Evolutionary conservation across 495 filamentous ascomycete genomes (phyloP).

Genomic region (Ramalina intermedia): DNA sequence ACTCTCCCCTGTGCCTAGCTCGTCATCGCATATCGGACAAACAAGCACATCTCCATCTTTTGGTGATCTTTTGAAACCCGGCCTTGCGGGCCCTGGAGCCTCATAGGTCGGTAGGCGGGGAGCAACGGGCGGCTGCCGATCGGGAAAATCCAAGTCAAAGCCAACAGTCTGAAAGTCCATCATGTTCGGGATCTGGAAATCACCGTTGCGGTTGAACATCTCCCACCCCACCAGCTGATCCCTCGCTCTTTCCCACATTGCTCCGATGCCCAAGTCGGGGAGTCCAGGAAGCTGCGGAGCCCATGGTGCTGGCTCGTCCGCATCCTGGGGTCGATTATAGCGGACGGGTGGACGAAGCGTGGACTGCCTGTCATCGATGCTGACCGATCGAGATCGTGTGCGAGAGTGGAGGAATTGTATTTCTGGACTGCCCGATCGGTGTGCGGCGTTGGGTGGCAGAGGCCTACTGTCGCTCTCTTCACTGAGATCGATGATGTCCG

Average conservation of each 20-base stretch:
- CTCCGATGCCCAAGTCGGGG: neutral
- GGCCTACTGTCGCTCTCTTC: conserved; percentile 7
- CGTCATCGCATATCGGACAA: conserved; percentile 58
- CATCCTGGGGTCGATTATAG: no score
- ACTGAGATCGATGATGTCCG: conserved; percentile 17
- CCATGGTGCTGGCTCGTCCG: neutral
- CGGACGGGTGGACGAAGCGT: no score
- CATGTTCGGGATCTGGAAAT: conserved; percentile 16
- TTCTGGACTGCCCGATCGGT: conserved; percentile 8
- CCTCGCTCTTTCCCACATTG: neutral
- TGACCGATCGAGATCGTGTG: conserved; percentile 9
- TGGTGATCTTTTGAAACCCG: conserved; percentile 51
- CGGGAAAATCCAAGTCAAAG: conserved; percentile 18
- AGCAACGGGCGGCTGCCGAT: conserved; percentile 12
- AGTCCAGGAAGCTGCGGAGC: neutral
- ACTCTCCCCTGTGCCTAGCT: conserved; percentile 44
- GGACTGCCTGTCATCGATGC: neutral
- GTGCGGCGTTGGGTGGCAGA: neutral
- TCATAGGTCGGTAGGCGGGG: conserved; percentile 32
- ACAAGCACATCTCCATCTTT: conserved; percentile 41
- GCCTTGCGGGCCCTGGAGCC: conserved; percentile 38
- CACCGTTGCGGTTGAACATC: neutral
- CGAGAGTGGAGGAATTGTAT: conserved; percentile 13
- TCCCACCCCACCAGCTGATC: neutral
- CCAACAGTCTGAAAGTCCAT: conserved; percentile 16